Percentiles rank a stretch among this genome's conserved stretches.
These are phyloP conservation scores for Ophiostoma angusticollis DNA, from an alignment of 2,329 filamentous ascomycete genomes.

Conservation along the genomic window DNA sequence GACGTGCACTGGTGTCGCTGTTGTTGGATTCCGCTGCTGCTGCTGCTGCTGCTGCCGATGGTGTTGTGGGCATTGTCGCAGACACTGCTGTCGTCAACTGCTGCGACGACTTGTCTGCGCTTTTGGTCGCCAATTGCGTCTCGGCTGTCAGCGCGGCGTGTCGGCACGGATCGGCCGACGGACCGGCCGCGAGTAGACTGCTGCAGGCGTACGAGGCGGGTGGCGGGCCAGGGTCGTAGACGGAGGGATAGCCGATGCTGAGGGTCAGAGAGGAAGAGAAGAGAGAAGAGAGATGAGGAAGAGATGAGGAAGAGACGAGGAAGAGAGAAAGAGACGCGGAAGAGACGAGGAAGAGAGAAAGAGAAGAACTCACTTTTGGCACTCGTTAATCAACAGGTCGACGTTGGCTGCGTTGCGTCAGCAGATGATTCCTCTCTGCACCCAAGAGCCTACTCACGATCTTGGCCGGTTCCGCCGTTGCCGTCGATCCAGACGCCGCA, in stretches of 20 bases:
- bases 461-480: conserved; percentile 21
- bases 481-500: conserved; percentile 33
- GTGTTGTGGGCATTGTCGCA: not conserved
- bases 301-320: conserved; percentile 18
- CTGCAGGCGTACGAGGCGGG: conserved; percentile 18
- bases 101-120: not conserved
- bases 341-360: not conserved
- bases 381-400: conserved; percentile 37
- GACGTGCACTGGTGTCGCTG: not conserved
- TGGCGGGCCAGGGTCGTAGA: conserved; percentile 26
- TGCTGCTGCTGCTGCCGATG: not conserved
- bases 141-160: not conserved
- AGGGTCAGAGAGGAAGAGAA: not conserved
- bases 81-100: not conserved
- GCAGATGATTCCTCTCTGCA: too few species aligned
- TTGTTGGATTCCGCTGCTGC: not conserved
- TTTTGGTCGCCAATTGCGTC: not conserved
- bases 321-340: conserved; percentile 11
- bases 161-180: conserved; percentile 4
- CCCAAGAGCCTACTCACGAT: conserved; percentile 39
- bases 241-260: conserved; percentile 20
- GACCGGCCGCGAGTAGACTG: conserved; percentile 6
- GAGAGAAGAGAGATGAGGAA: not conserved
- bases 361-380: conserved; percentile 30
- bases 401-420: conserved; percentile 42